These are phyloP conservation scores for Periglandula ipomoeae DNA, from an alignment of 2,329 filamentous ascomycete species.

Conservation along the genomic window DNA sequence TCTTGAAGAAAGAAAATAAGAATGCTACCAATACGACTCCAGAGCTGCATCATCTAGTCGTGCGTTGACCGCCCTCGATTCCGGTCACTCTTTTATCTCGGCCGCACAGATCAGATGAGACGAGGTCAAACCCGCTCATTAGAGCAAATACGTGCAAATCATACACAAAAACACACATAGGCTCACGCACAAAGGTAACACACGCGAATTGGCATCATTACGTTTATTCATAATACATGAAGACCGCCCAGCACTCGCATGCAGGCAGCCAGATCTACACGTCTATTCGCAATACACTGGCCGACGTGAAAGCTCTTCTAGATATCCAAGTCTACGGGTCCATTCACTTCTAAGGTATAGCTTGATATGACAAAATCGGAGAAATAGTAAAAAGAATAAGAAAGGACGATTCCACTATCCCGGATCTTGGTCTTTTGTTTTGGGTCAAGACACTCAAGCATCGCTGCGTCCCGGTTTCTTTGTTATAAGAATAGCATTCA, in stretches of 20 bases:
- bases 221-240: slow-evolving; percentile 3
- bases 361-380: not conserved
- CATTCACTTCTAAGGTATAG: not conserved
- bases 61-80: too few relatives aligned
- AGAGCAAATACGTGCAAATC: not conserved
- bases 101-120: too few relatives aligned
- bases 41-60: too few relatives aligned
- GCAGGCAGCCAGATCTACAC: not conserved
- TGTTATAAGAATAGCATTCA: not conserved
- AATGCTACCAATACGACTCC: too few relatives aligned
- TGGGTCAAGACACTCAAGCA: not conserved
- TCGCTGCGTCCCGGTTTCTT: too few relatives aligned
- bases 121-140: not conserved
- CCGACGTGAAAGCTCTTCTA: slow-evolving; percentile 3
- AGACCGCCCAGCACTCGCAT: not conserved
- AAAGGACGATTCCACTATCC: not conserved
- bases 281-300: slow-evolving; percentile 1
- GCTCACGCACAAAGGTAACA: not conserved
- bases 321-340: slow-evolving; percentile 4
- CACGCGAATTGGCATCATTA: not conserved
- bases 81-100: too few relatives aligned
- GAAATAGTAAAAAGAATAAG: not conserved
- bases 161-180: too few relatives aligned
- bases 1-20: too few relatives aligned
- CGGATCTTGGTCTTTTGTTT: not conserved